Percentiles rank a stretch among this genome's conserved stretches.
Conservation (phyloP, 2,329 filamentous ascomycete genomes). For the Pestalotiopsis sp. region DNA sequence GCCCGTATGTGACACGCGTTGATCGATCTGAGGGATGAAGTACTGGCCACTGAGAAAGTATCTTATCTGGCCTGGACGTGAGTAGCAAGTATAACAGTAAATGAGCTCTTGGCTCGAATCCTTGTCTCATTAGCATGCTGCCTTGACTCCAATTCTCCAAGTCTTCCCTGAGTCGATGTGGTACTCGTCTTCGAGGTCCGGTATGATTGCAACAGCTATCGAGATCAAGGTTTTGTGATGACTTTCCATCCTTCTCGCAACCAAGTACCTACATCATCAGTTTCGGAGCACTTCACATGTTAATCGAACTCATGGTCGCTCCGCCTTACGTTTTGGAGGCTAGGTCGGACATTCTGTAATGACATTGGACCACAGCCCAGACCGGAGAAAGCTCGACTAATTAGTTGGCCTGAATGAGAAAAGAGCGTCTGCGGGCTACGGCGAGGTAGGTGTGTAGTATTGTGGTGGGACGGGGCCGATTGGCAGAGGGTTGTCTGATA, state of each 20-base stretch:
- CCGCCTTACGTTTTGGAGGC: not conserved
- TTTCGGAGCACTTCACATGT: not conserved
- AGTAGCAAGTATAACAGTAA: not conserved
- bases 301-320: not conserved
- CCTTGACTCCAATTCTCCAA: not conserved
- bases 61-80: not conserved
- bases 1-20: too few relatives aligned
- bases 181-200: not conserved
- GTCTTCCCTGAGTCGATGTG: not conserved
- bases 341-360: not conserved
- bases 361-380: not conserved
- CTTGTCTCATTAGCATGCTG: not conserved
- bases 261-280: not conserved
- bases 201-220: not conserved
- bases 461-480: constrained; percentile 3
- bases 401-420: not conserved
- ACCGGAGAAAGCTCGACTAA: not conserved
- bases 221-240: not conserved
- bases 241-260: not conserved
- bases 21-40: too few relatives aligned
- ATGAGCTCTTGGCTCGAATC: not conserved
- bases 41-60: not conserved
- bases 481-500: constrained; percentile 3
- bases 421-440: not conserved
- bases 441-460: not conserved